Conservation (phyloP, 495 filamentous ascomycete genomes). For the Neurospora sp. region DNA sequence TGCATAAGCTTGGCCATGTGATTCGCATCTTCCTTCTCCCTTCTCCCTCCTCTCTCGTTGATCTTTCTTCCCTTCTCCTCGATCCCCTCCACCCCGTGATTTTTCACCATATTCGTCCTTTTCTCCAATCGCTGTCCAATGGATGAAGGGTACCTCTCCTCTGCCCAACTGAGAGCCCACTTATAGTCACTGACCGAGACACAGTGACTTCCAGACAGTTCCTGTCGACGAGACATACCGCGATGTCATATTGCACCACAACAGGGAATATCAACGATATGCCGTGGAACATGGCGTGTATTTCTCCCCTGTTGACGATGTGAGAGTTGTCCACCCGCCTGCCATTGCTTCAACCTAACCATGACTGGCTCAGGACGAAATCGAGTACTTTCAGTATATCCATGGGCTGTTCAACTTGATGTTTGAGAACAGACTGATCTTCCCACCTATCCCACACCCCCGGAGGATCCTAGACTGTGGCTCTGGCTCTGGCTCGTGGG, state of each 20-base stretch:
- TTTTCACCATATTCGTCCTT: not conserved
- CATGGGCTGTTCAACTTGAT: constrained; percentile 60
- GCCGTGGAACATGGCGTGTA: constrained; percentile 64
- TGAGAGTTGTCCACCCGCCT: constrained; percentile 30
- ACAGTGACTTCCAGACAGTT: constrained; percentile 28
- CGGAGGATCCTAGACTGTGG: constrained; percentile 68
- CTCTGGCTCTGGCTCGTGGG: constrained; percentile 52
- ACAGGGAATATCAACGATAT: constrained; percentile 63
- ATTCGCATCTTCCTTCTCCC: not conserved
- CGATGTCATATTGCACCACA: constrained; percentile 54
- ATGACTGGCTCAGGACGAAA: constrained; percentile 55
- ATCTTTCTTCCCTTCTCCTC: not conserved
- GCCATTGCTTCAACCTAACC: constrained; percentile 10
- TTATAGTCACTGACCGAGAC: constrained; percentile 11
- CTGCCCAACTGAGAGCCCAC: not conserved
- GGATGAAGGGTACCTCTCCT: constrained; percentile 19
- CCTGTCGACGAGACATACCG: constrained; percentile 50
- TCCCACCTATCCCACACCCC: constrained; percentile 59
- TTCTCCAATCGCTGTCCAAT: constrained; percentile 5
- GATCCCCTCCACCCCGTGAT: not conserved
- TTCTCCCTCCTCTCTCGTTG: not conserved
- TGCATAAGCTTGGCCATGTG: not conserved
- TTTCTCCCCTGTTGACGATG: constrained; percentile 79
- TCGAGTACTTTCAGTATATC: constrained; percentile 60
- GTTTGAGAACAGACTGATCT: constrained; percentile 70